A percentile compares a stretch with the other conserved stretches of the same genome.
Evolutionary conservation across 805 yeast species (phyloP).

Genomic region (Metschnikowia arizonensis): DNA sequence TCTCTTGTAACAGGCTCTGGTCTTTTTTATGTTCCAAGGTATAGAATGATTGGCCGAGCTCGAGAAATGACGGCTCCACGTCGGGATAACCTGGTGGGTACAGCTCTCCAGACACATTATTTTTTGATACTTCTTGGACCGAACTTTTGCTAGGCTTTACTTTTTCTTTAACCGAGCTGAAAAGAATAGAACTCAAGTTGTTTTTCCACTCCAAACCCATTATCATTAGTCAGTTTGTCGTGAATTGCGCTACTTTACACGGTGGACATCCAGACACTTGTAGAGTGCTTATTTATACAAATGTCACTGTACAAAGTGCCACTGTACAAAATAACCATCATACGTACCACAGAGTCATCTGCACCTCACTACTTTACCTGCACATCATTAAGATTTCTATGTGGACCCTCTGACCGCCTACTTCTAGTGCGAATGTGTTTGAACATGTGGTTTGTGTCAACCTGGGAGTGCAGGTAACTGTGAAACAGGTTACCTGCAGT

Average conservation of each 20-base stretch:
- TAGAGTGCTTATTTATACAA: neutral
- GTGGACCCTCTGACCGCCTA: neutral
- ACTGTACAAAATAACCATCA: too few species aligned
- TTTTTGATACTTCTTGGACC: neutral
- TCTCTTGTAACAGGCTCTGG: neutral
- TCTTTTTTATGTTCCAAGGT: neutral
- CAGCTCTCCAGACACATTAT: neutral
- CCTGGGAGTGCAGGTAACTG: too few species aligned
- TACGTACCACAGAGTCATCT: neutral
- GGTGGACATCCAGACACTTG: neutral
- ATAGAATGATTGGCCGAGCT: neutral
- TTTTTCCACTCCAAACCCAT: constrained; percentile 4
- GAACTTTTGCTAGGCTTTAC: neutral
- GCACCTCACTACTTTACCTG: neutral
- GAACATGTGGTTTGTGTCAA: too few species aligned
- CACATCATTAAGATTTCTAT: neutral
- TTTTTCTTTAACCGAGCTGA: neutral
- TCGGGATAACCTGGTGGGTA: constrained; percentile 1
- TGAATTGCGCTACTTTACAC: neutral
- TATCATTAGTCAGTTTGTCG: neutral
- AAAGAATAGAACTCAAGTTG: neutral
- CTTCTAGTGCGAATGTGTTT: too few species aligned
- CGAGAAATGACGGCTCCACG: constrained; percentile 2
- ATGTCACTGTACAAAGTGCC: too few species aligned
- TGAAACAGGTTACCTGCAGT: too few species aligned